Conservation (phyloP, 139 green algal genomes). For the Volvox reticuliferus region DNA sequence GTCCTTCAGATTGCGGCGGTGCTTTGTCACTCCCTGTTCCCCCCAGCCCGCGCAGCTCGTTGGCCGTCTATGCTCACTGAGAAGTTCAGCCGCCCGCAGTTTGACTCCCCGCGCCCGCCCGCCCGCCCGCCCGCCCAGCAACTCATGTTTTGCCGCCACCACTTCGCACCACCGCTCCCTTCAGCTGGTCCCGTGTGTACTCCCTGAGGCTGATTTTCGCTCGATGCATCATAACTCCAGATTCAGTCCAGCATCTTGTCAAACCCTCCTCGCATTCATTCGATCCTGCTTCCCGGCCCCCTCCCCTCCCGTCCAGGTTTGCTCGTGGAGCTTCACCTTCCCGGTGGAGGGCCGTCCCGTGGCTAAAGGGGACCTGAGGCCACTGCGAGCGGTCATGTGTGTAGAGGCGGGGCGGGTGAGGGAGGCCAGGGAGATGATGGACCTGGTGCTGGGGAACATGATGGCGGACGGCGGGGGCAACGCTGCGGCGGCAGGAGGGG, state of each 20-base stretch:
- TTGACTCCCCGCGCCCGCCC: no score
- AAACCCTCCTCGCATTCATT: no score
- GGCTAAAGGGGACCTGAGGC: conserved; percentile 72
- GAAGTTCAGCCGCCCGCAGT: no score
- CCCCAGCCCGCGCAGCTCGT: no score
- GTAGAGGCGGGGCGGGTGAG: conserved; percentile 54
- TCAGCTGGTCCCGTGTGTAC: neutral
- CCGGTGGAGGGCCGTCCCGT: conserved; percentile 65
- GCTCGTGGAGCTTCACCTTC: conserved; percentile 78
- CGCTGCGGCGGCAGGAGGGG: neutral
- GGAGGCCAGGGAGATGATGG: conserved; percentile 59
- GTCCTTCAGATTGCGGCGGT: no score
- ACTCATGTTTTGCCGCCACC: neutral
- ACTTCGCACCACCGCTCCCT: neutral
- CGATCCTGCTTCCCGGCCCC: neutral
- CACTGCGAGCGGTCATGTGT: conserved; percentile 68
- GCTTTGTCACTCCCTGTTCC: no score
- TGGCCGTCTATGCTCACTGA: no score
- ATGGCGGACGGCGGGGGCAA: conserved; percentile 10
- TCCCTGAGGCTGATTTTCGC: neutral
- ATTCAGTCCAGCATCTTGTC: no score
- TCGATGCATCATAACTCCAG: no score
- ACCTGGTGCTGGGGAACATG: conserved; percentile 64
- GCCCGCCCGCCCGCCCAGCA: no score
- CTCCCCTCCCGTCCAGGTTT: conserved; percentile 19